Conservation (phyloP, 257 asterid species). For the Nicotiana otophora region DNA sequence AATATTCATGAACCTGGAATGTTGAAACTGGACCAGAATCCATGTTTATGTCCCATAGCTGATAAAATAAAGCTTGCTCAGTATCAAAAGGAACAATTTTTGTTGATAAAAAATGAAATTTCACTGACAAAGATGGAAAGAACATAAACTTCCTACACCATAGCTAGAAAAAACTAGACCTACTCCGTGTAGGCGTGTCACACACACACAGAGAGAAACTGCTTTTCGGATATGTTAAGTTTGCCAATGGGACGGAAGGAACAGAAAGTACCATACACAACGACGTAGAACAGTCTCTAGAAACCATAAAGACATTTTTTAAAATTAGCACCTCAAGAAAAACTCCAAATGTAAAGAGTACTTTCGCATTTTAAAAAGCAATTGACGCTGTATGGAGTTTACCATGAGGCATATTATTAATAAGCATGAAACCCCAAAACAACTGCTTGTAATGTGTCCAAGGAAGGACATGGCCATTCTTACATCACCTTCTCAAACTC, state of each 20-base stretch:
- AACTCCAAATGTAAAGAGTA: neutral
- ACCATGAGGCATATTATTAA: neutral
- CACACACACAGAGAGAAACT: neutral
- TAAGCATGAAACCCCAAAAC: neutral
- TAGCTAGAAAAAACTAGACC: neutral
- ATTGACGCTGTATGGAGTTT: neutral
- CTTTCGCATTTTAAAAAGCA: neutral
- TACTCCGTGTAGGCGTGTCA: neutral
- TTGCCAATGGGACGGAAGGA: neutral
- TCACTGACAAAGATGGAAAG: neutral
- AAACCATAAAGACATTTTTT: neutral
- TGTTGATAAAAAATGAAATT: neutral
- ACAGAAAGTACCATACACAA: neutral
- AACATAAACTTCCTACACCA: neutral
- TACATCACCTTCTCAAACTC: neutral
- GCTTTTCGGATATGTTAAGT: no score
- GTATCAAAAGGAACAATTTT: neutral
- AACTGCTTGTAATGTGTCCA: neutral
- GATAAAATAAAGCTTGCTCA: constrained; percentile 15
- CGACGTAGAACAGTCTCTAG: neutral
- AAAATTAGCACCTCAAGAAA: neutral
- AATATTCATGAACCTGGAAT: constrained; percentile 79
- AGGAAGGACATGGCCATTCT: neutral
- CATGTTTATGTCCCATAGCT: constrained; percentile 91
- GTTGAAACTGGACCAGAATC: constrained; percentile 85